These are phyloP conservation scores for Aspergillus amoenus DNA, from an alignment of 2,329 filamentous ascomycete genomes.

Conservation along the genomic window DNA sequence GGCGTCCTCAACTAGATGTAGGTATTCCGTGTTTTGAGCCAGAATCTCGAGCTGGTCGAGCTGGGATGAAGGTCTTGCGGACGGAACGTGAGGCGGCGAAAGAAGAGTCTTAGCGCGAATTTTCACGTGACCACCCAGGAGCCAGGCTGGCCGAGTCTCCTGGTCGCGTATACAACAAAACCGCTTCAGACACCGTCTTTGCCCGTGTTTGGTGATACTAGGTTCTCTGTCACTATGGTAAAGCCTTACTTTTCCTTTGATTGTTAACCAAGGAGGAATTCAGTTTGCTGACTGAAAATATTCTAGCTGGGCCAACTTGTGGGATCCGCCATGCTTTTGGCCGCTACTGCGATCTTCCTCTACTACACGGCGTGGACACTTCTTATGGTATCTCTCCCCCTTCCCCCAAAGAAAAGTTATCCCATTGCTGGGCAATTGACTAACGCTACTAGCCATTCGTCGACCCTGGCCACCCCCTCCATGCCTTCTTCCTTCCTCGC, in stretches of 20 bases:
- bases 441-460: constrained; percentile 76
- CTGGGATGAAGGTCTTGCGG: constrained; percentile 12
- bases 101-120: constrained; percentile 20
- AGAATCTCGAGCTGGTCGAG: constrained; percentile 6
- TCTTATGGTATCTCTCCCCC: constrained; percentile 69
- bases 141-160: constrained; percentile 19
- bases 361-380: constrained; percentile 99
- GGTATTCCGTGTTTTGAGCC: not conserved
- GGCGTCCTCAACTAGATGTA: constrained; percentile 2
- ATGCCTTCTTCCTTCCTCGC: constrained; percentile 92
- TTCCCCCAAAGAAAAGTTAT: not conserved
- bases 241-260: not conserved
- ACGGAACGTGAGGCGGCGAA: constrained; percentile 21
- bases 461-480: constrained; percentile 87
- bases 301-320: constrained; percentile 83
- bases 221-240: constrained; percentile 28
- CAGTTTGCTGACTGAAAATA: constrained; percentile 7
- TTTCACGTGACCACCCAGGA: constrained; percentile 19
- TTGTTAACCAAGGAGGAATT: not conserved
- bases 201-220: not conserved
- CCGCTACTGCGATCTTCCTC: constrained; percentile 70
- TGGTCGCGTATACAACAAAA: constrained; percentile 6
- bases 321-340: constrained; percentile 73
- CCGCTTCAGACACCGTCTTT: constrained; percentile 1
- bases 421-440: not conserved